phyloP scores from a whole-genome alignment of 2,329 filamentous ascomycete species.

The Tolypocladium capitatum region DNA sequence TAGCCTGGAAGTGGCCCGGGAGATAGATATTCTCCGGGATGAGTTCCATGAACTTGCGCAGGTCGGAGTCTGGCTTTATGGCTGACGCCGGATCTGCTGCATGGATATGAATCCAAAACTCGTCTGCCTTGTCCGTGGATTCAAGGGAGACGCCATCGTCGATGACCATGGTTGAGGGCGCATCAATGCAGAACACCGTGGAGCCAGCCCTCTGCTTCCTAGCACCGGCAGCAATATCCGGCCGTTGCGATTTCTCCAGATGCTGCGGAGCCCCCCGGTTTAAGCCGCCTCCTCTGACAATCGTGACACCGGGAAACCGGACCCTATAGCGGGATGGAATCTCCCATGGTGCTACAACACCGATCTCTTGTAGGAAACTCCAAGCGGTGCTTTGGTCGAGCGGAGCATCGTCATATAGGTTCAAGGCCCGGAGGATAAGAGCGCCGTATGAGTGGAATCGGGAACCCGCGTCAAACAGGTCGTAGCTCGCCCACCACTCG shows the following conservation, averaged over 20 bases:
- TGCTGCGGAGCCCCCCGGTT: constrained; percentile 18
- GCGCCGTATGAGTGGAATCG: constrained; percentile 49
- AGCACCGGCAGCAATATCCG: constrained; percentile 32
- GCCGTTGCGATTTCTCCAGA: constrained; percentile 20
- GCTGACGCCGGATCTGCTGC: constrained; percentile 66
- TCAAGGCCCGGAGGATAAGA: constrained; percentile 46
- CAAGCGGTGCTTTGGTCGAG: constrained; percentile 34
- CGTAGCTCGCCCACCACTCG: constrained; percentile 50
- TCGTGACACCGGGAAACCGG: constrained; percentile 35
- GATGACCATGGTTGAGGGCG: constrained; percentile 51
- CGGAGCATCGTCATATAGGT: constrained; percentile 39
- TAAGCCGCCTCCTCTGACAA: constrained; percentile 30
- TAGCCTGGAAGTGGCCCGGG: constrained; percentile 41
- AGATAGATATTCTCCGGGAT: constrained; percentile 48
- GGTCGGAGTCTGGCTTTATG: constrained; percentile 42
- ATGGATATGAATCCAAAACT: constrained; percentile 68
- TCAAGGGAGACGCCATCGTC: constrained; percentile 71
- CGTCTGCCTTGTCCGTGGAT: constrained; percentile 31
- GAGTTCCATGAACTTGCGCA: constrained; percentile 48
- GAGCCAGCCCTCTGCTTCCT: constrained; percentile 46
- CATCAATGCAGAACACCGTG: constrained; percentile 62
- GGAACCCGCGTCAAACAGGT: constrained; percentile 37
- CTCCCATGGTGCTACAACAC: constrained; percentile 58
- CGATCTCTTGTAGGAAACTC: constrained; percentile 64
- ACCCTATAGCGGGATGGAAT: constrained; percentile 49